A percentile compares a stretch with the other conserved stretches of the same genome.
Evolutionary conservation across 176 grass and related monocot species (phyloP).

Genomic region (sorghum (Sorghum bicolor)): DNA sequence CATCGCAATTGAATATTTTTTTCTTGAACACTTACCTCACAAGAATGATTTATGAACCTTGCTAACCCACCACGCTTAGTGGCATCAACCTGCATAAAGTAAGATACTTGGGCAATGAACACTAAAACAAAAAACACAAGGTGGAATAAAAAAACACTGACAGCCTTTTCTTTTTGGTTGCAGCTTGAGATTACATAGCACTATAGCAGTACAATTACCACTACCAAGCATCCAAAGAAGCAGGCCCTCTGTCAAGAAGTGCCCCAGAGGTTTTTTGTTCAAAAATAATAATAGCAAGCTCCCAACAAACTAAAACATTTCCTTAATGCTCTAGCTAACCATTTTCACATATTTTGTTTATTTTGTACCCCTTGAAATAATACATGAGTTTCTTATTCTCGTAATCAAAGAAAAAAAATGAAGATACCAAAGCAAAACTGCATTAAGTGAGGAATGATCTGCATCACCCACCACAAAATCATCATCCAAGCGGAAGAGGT

Average conservation of each 20-base stretch:
- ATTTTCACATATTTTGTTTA: not conserved
- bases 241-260: not conserved
- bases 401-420: not conserved
- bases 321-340: not conserved
- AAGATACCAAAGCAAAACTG: not conserved
- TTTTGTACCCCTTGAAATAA: constrained; percentile 6
- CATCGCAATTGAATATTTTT: constrained; percentile 6
- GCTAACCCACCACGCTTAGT: constrained; percentile 93
- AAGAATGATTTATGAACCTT: constrained; percentile 99
- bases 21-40: constrained; percentile 64
- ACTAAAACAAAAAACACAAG: constrained; percentile 12
- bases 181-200: not conserved
- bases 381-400: not conserved
- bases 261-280: not conserved
- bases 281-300: not conserved
- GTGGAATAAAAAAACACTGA: not conserved
- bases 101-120: constrained; percentile 11
- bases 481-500: constrained; percentile 95
- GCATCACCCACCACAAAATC: constrained; percentile 78
- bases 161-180: not conserved
- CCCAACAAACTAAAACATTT: constrained; percentile 11
- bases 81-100: constrained; percentile 80
- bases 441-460: constrained; percentile 20
- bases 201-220: not conserved
- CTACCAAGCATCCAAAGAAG: constrained; percentile 15